Evolutionary conservation across 176 grass and related monocot species (phyloP).

Genomic region (Calamus simplicifolius): DNA sequence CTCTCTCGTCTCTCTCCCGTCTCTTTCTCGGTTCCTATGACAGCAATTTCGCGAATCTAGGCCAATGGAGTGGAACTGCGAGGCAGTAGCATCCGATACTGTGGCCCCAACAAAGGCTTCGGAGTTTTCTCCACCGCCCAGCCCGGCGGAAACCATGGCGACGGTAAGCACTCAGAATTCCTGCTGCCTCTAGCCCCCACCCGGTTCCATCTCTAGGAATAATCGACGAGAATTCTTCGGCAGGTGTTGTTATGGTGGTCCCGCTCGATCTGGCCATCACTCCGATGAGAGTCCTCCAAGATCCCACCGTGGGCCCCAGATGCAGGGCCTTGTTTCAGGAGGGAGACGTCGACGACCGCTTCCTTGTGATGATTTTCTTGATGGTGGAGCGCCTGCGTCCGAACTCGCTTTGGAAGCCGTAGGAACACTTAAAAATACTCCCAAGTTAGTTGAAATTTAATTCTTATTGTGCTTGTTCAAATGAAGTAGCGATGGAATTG

Average conservation of each 20-base stretch:
- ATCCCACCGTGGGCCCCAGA: constrained; percentile 49
- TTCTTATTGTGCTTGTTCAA: no score
- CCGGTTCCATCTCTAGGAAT: no score
- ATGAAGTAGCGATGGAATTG: no score
- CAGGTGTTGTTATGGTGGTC: constrained; percentile 75
- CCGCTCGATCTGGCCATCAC: constrained; percentile 84
- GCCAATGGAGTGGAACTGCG: constrained; percentile 66
- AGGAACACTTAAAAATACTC: neutral
- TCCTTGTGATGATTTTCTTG: constrained; percentile 86
- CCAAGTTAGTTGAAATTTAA: neutral
- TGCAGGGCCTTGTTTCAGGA: constrained; percentile 68
- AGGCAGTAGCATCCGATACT: constrained; percentile 50
- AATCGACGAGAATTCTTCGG: neutral
- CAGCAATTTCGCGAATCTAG: constrained; percentile 19
- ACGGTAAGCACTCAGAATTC: constrained; percentile 14
- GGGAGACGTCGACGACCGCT: constrained; percentile 60
- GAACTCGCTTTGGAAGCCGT: constrained; percentile 92
- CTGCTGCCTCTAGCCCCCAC: neutral
- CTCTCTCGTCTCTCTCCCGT: neutral
- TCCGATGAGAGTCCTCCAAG: constrained; percentile 88
- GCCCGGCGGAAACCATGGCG: constrained; percentile 23
- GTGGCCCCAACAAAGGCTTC: constrained; percentile 39
- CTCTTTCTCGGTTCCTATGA: constrained; percentile 4
- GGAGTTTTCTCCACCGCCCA: constrained; percentile 48
- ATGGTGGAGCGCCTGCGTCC: constrained; percentile 72